A percentile compares a stretch with the other conserved stretches of the same genome.
These are phyloP conservation scores for Thecaphora frezii DNA, from an alignment of 1,284 basidiomycete species.

Conservation along the genomic window DNA sequence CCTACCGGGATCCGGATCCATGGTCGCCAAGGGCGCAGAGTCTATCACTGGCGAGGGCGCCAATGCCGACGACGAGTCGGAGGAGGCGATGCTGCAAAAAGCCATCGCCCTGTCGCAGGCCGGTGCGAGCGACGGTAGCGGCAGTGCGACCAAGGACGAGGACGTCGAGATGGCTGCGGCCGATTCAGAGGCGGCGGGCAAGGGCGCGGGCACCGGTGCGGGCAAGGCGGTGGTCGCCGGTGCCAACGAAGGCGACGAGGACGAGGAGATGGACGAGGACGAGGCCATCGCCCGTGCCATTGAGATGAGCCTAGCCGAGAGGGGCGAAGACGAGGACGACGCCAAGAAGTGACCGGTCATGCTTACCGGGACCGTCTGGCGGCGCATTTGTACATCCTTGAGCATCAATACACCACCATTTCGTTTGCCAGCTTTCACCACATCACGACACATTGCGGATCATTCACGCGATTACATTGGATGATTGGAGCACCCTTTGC, in stretches of 20 bases:
- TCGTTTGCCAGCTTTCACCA: too few relatives aligned
- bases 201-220: constrained; percentile 6
- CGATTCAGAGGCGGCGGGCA: constrained; percentile 13
- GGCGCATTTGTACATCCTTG: too few relatives aligned
- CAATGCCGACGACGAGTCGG: constrained; percentile 40
- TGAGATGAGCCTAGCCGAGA: constrained; percentile 49
- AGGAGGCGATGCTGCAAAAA: constrained; percentile 52
- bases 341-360: not conserved
- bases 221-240: constrained; percentile 38
- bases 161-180: constrained; percentile 46
- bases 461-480: too few relatives aligned
- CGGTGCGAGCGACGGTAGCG: constrained; percentile 9
- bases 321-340: not conserved
- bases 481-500: too few relatives aligned
- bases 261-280: constrained; percentile 58
- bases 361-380: too few relatives aligned
- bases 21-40: constrained; percentile 48
- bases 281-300: constrained; percentile 58
- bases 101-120: constrained; percentile 47
- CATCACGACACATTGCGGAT: too few relatives aligned
- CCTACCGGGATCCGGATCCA: constrained; percentile 43
- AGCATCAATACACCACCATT: too few relatives aligned
- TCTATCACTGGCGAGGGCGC: constrained; percentile 46
- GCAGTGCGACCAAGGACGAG: constrained; percentile 18
- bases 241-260: constrained; percentile 45